Evolutionary conservation across 2,329 filamentous ascomycete genomes (phyloP).

Genomic region (Bipolaris victoriae): DNA sequence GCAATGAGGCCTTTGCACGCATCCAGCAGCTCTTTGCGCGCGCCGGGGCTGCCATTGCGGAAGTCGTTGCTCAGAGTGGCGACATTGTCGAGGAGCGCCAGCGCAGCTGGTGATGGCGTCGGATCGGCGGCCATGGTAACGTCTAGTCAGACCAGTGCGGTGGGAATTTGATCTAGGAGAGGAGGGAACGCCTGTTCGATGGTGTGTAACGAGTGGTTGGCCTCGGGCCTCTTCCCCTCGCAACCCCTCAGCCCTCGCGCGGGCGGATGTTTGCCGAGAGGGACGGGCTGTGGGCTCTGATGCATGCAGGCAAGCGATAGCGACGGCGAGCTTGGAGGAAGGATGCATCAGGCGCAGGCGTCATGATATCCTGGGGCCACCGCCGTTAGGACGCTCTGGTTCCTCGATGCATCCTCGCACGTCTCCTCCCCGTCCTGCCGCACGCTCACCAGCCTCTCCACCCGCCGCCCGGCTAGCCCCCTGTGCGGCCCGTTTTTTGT

Average conservation of each 20-base stretch:
- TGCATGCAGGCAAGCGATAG: background rate
- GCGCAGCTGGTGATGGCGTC: constrained; percentile 10
- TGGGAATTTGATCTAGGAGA: background rate
- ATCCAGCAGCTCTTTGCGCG: constrained; percentile 28
- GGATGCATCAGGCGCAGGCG: background rate
- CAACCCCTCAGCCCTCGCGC: background rate
- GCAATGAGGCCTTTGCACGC: constrained; percentile 32
- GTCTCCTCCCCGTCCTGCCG: background rate
- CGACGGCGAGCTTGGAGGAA: background rate
- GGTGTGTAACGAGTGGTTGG: background rate
- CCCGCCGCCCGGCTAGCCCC: background rate
- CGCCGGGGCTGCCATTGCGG: constrained; percentile 21
- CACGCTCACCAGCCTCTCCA: background rate
- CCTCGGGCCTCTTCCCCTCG: background rate
- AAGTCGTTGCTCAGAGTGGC: constrained; percentile 25
- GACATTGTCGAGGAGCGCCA: constrained; percentile 30
- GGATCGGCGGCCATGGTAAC: constrained; percentile 5
- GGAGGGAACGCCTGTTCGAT: background rate
- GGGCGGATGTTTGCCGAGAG: background rate
- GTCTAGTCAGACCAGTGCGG: background rate
- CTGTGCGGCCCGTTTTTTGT: background rate
- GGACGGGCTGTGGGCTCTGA: background rate
- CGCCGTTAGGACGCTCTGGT: too few relatives aligned
- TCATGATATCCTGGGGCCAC: constrained; percentile 1
- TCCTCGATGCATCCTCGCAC: background rate